Conservation (phyloP, 306 rosid genomes). For the Quercus mongolica region DNA sequence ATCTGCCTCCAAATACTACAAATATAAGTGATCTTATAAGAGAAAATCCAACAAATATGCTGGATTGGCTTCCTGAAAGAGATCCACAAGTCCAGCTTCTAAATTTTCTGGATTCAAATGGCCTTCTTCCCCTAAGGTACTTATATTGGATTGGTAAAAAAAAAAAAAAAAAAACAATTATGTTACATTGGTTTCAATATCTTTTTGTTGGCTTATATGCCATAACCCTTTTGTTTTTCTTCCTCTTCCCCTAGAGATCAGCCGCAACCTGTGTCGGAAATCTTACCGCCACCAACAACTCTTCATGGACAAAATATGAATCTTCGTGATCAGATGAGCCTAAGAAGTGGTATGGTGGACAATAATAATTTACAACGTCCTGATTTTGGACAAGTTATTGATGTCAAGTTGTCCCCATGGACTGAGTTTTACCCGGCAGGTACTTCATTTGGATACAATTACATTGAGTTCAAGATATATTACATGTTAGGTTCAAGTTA, state of each 20-base stretch:
- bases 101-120: conserved; percentile 39
- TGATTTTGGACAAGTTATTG: conserved; percentile 27
- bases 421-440: conserved; percentile 30
- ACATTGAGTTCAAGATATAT: too few relatives aligned
- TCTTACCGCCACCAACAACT: conserved; percentile 23
- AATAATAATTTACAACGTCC: conserved; percentile 1
- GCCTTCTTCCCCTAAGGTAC: conserved; percentile 41
- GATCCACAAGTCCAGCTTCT: conserved; percentile 37
- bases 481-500: too few relatives aligned
- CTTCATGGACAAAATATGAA: conserved; percentile 18
- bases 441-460: conserved; percentile 2
- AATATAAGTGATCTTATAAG: conserved; percentile 22
- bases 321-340: conserved; percentile 21
- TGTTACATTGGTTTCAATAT: not conserved
- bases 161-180: not conserved
- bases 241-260: conserved; percentile 26
- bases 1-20: conserved; percentile 20
- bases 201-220: not conserved
- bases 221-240: not conserved
- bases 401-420: conserved; percentile 38
- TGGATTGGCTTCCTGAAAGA: conserved; percentile 38
- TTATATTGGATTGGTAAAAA: not conserved
- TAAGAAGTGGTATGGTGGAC: conserved; percentile 8
- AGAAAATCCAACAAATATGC: conserved; percentile 23
- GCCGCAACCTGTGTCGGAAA: conserved; percentile 21